Evolutionary conservation across 768 basidiomycete genomes (phyloP).

Genomic region (Russula olivacea): DNA sequence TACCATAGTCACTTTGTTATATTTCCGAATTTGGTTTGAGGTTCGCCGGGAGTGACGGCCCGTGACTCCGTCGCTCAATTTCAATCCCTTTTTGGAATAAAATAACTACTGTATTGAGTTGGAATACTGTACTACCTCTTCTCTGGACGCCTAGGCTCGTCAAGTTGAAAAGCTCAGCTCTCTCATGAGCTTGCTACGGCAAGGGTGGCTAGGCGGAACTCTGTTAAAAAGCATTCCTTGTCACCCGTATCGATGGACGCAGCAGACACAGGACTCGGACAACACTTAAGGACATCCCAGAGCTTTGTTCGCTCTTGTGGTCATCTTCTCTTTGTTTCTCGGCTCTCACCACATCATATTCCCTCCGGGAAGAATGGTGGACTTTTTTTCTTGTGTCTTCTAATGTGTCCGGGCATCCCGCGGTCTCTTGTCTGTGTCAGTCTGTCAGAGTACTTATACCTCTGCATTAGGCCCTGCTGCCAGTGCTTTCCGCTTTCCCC

Average conservation of each 20-base stretch:
- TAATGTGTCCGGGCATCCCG: not conserved
- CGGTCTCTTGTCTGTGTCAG: not conserved
- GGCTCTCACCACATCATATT: not conserved
- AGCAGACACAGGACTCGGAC: not conserved
- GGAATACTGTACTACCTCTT: too few species aligned
- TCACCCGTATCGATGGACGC: not conserved
- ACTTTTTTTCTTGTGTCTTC: not conserved
- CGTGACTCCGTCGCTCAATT: too few species aligned
- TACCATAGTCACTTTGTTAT: too few species aligned
- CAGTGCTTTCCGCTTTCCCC: not conserved
- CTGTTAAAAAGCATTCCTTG: not conserved
- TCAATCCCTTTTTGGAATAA: too few species aligned
- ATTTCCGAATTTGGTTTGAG: too few species aligned
- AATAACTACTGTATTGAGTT: too few species aligned
- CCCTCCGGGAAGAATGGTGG: not conserved
- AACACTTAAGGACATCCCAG: not conserved
- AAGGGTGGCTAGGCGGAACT: not conserved
- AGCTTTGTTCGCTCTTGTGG: not conserved
- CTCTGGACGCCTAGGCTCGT: not conserved
- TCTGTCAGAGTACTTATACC: constrained; percentile 12
- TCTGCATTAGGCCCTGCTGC: too few species aligned
- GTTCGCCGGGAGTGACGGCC: too few species aligned
- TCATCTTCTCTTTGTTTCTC: not conserved
- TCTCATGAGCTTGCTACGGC: not conserved
- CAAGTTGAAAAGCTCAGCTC: not conserved